Percentiles rank a stretch among this genome's conserved stretches.
phyloP scores from a whole-genome alignment of 2,329 filamentous ascomycete species.

The Xylaria sp. region DNA sequence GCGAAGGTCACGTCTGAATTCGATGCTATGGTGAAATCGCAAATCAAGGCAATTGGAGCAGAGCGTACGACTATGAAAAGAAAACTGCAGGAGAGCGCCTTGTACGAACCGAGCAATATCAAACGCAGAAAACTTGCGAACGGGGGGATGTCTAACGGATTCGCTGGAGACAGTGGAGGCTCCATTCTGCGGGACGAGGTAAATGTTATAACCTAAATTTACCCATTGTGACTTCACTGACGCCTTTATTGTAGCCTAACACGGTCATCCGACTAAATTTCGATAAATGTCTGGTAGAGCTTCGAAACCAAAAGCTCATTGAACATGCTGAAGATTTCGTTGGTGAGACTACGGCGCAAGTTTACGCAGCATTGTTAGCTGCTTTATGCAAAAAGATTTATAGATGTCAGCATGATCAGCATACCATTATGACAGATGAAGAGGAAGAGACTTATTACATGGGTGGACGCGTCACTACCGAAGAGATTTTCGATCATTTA shows the following conservation, averaged over 20 bases:
- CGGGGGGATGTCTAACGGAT: constrained; percentile 55
- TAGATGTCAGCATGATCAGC: constrained; percentile 70
- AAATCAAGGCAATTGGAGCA: constrained; percentile 42
- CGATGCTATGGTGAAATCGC: constrained; percentile 50
- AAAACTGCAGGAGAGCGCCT: constrained; percentile 43
- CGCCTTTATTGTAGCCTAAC: constrained; percentile 64
- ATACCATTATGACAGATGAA: constrained; percentile 59
- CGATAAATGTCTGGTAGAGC: constrained; percentile 82
- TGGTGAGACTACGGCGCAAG: constrained; percentile 77
- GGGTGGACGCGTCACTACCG: constrained; percentile 60
- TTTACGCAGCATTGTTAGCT: constrained; percentile 80
- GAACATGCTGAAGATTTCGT: constrained; percentile 77
- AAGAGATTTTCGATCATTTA: constrained; percentile 67
- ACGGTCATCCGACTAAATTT: constrained; percentile 84
- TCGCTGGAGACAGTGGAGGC: constrained; percentile 56
- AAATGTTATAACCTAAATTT: constrained; percentile 47
- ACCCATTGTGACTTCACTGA: constrained; percentile 45
- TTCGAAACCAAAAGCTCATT: constrained; percentile 82
- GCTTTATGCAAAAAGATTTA: constrained; percentile 75
- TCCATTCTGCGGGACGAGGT: constrained; percentile 62
- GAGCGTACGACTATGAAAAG: constrained; percentile 45
- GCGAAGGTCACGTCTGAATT: constrained; percentile 75
- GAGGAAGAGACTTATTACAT: constrained; percentile 51
- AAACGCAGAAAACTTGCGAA: constrained; percentile 69
- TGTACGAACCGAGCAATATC: constrained; percentile 42